Percentiles rank a stretch among this genome's conserved stretches.
Evolutionary conservation across 768 basidiomycete genomes (phyloP).

Genomic region (Cystofilobasidium macerans): DNA sequence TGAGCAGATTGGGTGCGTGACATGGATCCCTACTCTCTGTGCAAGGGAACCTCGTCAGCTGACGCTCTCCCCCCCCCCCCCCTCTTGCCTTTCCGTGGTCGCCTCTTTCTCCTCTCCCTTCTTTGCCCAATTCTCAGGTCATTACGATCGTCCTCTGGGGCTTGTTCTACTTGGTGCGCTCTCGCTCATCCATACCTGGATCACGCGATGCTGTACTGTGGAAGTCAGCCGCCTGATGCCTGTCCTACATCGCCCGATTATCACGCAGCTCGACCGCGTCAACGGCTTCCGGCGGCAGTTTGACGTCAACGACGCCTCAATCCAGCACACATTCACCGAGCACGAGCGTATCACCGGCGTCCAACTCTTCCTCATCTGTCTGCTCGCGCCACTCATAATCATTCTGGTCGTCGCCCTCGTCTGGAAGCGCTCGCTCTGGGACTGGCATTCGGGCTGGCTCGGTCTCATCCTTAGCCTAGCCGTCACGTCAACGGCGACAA

Average conservation of each 20-base stretch:
- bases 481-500: slow-evolving; percentile 41
- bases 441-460: slow-evolving; percentile 13
- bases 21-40: too few species aligned
- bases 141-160: slow-evolving; percentile 9
- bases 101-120: not conserved
- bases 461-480: slow-evolving; percentile 63
- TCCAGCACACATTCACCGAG: slow-evolving; percentile 10
- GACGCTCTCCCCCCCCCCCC: too few species aligned
- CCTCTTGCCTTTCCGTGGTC: too few species aligned
- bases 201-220: too few species aligned
- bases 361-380: slow-evolving; percentile 11
- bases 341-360: slow-evolving; percentile 4
- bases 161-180: slow-evolving; percentile 10
- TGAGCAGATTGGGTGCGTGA: too few species aligned
- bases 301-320: slow-evolving; percentile 10
- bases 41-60: too few species aligned
- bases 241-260: not conserved
- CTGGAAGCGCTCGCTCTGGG: not conserved
- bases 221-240: not conserved
- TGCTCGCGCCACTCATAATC: slow-evolving; percentile 10
- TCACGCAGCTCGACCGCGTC: not conserved
- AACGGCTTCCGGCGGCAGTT: slow-evolving; percentile 13
- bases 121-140: not conserved
- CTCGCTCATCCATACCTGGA: not conserved
- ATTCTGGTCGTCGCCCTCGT: slow-evolving; percentile 10